phyloP scores from a whole-genome alignment of 768 basidiomycete genomes.

The Trametes cinnabarina region DNA sequence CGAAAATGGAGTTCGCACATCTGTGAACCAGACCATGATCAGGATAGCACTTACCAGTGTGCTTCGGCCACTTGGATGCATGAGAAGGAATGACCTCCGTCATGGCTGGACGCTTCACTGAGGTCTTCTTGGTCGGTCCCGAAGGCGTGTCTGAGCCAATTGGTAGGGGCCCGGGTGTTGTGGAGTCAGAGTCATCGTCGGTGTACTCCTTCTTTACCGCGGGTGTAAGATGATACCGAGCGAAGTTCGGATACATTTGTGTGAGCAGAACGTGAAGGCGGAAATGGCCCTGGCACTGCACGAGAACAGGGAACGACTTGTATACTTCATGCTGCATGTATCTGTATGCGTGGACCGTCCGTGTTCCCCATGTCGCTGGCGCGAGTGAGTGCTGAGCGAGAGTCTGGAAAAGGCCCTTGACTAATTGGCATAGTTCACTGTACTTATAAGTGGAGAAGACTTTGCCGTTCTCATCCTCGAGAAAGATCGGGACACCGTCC shows the following conservation, averaged over 20 bases:
- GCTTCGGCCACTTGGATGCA: too few relatives aligned
- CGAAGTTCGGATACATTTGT: background rate
- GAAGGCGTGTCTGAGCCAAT: background rate
- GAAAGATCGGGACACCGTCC: background rate
- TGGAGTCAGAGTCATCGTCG: too few relatives aligned
- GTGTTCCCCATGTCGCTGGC: background rate
- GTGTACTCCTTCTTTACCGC: background rate
- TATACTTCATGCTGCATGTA: background rate
- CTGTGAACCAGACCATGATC: too few relatives aligned
- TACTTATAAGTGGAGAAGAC: background rate
- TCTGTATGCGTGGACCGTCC: background rate
- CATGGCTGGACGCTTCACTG: too few relatives aligned
- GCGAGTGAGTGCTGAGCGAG: background rate
- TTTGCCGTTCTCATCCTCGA: background rate
- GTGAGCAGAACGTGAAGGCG: background rate
- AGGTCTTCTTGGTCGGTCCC: too few relatives aligned
- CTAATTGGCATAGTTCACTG: background rate
- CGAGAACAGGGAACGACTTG: background rate
- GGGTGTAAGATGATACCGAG: background rate
- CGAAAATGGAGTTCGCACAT: too few relatives aligned
- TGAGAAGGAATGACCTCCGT: too few relatives aligned
- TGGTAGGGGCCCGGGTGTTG: too few relatives aligned
- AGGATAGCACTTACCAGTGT: too few relatives aligned
- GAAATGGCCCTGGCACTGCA: background rate
- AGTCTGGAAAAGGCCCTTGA: background rate